A percentile compares a stretch with the other conserved stretches of the same genome.
phyloP scores from a whole-genome alignment of 2,329 filamentous ascomycete species.

The Xylaria sp. region DNA sequence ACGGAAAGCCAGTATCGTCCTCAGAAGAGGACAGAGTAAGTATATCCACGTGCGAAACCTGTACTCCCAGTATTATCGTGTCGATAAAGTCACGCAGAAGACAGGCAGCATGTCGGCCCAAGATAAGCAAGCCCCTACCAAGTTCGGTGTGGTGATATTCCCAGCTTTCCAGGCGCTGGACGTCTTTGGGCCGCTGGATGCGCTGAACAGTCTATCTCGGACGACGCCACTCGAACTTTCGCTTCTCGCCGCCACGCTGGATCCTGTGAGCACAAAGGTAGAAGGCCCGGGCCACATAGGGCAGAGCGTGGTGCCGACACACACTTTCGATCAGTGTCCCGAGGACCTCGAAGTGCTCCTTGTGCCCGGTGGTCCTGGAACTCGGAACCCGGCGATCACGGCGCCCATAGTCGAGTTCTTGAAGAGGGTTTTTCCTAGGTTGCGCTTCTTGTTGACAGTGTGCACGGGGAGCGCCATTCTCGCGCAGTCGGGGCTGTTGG shows the following conservation, averaged over 20 bases:
- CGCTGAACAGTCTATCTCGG: slow-evolving; percentile 56
- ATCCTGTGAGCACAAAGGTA: slow-evolving; percentile 53
- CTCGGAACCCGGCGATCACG: slow-evolving; percentile 50
- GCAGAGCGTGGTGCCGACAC: slow-evolving; percentile 54
- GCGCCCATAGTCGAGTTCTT: slow-evolving; percentile 59
- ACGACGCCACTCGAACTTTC: slow-evolving; percentile 53
- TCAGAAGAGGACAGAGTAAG: background rate
- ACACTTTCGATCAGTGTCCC: slow-evolving; percentile 64
- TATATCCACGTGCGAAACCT: background rate
- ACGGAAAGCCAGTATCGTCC: background rate
- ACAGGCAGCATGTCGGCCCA: slow-evolving; percentile 21
- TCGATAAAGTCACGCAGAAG: background rate
- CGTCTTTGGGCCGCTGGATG: slow-evolving; percentile 58
- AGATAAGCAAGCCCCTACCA: slow-evolving; percentile 41
- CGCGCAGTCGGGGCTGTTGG: slow-evolving; percentile 68
- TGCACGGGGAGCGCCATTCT: slow-evolving; percentile 73
- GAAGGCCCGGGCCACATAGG: slow-evolving; percentile 49
- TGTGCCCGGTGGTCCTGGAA: slow-evolving; percentile 71
- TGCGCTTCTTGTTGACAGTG: slow-evolving; percentile 70
- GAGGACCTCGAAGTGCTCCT: slow-evolving; percentile 70
- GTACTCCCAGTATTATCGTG: background rate
- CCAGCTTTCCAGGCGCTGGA: slow-evolving; percentile 55
- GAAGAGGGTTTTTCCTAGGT: slow-evolving; percentile 55
- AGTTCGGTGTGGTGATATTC: slow-evolving; percentile 58
- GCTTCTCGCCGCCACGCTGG: slow-evolving; percentile 55